phyloP scores from a whole-genome alignment of 805 yeast species.

The Zygosaccharomyces pseudorouxii region DNA sequence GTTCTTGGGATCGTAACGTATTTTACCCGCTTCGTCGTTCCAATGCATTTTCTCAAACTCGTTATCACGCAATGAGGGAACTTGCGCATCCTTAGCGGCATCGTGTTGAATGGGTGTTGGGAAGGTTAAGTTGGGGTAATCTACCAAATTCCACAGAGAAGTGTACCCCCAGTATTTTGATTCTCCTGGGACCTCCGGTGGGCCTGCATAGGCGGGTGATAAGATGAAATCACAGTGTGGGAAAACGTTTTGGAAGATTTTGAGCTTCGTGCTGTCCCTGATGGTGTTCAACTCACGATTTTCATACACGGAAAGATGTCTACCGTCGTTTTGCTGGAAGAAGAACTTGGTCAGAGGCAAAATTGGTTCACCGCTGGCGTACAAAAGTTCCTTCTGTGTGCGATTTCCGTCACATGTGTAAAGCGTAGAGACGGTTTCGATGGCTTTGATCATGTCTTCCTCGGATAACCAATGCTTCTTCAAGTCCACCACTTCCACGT shows the following conservation, averaged over 20 bases:
- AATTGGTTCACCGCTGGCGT: slow-evolving; percentile 66
- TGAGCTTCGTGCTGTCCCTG: slow-evolving; percentile 56
- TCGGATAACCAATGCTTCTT: slow-evolving; percentile 23
- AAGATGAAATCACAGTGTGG: slow-evolving; percentile 52
- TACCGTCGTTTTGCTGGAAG: slow-evolving; percentile 55
- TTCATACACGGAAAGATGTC: slow-evolving; percentile 45
- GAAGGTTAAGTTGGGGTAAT: slow-evolving; percentile 60
- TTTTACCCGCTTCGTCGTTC: slow-evolving; percentile 17
- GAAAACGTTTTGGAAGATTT: slow-evolving; percentile 27
- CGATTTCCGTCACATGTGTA: slow-evolving; percentile 67
- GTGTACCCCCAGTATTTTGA: slow-evolving; percentile 80
- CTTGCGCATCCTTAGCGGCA: slow-evolving; percentile 42
- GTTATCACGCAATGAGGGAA: slow-evolving; percentile 16
- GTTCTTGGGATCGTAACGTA: slow-evolving; percentile 32
- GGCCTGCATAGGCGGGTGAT: slow-evolving; percentile 63
- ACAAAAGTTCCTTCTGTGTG: slow-evolving; percentile 48
- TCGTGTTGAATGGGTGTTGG: slow-evolving; percentile 62
- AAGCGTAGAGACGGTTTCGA: slow-evolving; percentile 29
- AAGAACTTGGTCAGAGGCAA: slow-evolving; percentile 59
- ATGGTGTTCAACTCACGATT: slow-evolving; percentile 49
- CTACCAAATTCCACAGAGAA: slow-evolving; percentile 65
- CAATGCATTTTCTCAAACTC: slow-evolving; percentile 24
- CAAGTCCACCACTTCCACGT: slow-evolving; percentile 50
- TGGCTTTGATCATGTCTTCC: slow-evolving; percentile 18
- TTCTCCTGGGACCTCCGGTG: slow-evolving; percentile 62